Evolutionary conservation across 176 grass and related monocot genomes (phyloP), one percentile per base, ranked within the genome.

Genomic region (Aegilops bicornis): DNA sequence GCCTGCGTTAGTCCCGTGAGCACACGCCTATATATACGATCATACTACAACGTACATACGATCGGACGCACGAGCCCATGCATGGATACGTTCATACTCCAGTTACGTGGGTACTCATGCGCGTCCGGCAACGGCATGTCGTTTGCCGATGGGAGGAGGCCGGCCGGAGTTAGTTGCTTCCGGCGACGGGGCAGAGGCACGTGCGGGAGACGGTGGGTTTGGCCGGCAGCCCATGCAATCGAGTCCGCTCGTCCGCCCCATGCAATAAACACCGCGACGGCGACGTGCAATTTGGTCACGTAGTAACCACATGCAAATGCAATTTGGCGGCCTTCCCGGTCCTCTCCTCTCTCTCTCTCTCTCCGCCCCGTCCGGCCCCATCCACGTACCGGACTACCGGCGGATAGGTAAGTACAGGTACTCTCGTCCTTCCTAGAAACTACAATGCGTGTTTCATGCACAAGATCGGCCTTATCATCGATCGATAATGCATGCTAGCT

Each of bases 101-200:
- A n/a, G 7, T 77, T 68, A 68, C 6, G 27, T 47, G 43, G 7
- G 12, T 22, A n/a, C 50, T 6, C 50, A 64, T 70, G 40, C 33
- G 33, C 25, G 50, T 54, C 50, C 50, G 50, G 50, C 50, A 54
- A 54, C 50, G 50, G 50, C 50, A 19, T 54, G 50, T 19, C 50
- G 50, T 54, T 54, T 54, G 50, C 50, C 50, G 50, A 54, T 54
- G 50, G 50, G 50, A 61, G 33, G 71, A 47, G 56, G 11, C 72
- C 19, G 35, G 66, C 66, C 31, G 66, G 48, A 76, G 82, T 43
- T 22, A 29, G 79, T 90, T 79, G 72, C 84, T 58, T 88, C 30
- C 82, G 68, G 78, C 77, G 78, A 76, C 56, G 64, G 86, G 39
- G 83, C 90, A 92, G 24, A 48, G 67, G 79, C 90, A 92, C 90